A percentile compares a stretch with the other conserved stretches of the same genome.
These are phyloP conservation scores for Penicillium italicum DNA, from an alignment of 2,329 filamentous ascomycete genomes.

Conservation along the genomic window DNA sequence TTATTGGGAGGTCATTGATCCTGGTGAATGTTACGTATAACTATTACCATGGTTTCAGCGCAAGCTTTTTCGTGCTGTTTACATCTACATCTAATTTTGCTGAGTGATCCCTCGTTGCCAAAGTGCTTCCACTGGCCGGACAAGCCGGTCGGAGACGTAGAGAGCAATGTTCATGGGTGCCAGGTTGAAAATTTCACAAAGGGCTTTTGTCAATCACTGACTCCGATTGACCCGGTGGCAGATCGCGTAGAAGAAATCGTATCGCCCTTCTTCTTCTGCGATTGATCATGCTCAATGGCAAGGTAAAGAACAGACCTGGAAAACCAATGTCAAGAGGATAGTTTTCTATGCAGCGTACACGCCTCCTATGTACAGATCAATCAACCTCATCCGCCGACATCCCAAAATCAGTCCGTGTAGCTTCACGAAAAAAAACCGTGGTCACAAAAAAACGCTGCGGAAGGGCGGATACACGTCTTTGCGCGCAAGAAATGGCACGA, in stretches of 20 bases:
- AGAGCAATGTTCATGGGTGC: background rate
- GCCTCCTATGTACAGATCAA: slow-evolving; percentile 28
- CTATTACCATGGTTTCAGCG: background rate
- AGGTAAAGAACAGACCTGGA: background rate
- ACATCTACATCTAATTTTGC: background rate
- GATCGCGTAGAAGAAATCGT: background rate
- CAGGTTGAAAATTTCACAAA: background rate
- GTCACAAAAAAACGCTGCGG: slow-evolving; percentile 1
- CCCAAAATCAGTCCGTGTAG: slow-evolving; percentile 12
- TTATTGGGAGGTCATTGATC: background rate
- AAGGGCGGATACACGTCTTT: slow-evolving; percentile 12
- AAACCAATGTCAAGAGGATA: slow-evolving; percentile 11
- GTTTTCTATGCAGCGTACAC: slow-evolving; percentile 29
- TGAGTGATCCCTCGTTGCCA: background rate
- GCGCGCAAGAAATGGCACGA: slow-evolving; percentile 11
- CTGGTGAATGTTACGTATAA: too few species aligned
- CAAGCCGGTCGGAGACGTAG: background rate
- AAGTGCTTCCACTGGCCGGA: background rate
- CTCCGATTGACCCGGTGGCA: background rate
- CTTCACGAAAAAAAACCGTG: slow-evolving; percentile 6
- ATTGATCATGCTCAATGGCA: background rate
- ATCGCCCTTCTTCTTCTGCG: background rate
- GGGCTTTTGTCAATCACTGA: background rate
- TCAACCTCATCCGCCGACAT: slow-evolving; percentile 16
- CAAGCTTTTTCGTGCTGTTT: background rate